Evolutionary conservation across 768 basidiomycete species (phyloP), one percentile per base, ranked within the genome.

Genomic region (Xerocomus brunneocitrinus): DNA sequence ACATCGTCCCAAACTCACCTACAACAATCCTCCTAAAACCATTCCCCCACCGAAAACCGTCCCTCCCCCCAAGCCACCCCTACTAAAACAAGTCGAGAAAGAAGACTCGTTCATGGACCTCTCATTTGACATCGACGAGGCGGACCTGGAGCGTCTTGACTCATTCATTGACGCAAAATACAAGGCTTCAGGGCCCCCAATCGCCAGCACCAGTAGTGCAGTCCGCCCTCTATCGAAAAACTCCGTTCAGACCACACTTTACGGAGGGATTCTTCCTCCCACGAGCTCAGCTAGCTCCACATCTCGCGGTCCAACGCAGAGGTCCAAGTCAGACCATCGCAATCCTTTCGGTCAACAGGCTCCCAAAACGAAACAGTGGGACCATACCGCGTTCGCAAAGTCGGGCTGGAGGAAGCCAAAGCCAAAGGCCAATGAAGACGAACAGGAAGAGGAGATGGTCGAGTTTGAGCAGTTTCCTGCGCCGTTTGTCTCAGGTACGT

Each of bases 401-500:
- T 81, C 85, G 4, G 93, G 92, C 0, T 71, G 79, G 72, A 83
- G 76, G 62, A 79, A 74, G 47, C 69, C 72, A 38, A 80, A 78
- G 59, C 61, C 65, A 85, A 82, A 65, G 76, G 75, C 31, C 31
- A 32, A 73, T 32, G 79, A 77, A 44, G 80, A 77, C 8, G 80
- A 77, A 13, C 74, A 75, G 1, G 82, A 82, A n/a, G 85, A 81
- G 25, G 85, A 82, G 52, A 67, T 61, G 0, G 70, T 85, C 14
- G 87, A 86, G 55, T 87, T 94, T 64, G 89, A 88, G 58, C 90
- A 94, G 60, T 88, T 88, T 62, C 92, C 92, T 49, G 85, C 87
- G 28, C 89, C 94, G 4, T 84, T 85, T 62, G 73, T 88, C 41
- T 67, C 80, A 50, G 69, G 89, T 89, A 67, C 64, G 85, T 78